Base-by-base conservation (phyloP, 352 stramenopile species). In the Globisporangium orthogonon region DNA sequence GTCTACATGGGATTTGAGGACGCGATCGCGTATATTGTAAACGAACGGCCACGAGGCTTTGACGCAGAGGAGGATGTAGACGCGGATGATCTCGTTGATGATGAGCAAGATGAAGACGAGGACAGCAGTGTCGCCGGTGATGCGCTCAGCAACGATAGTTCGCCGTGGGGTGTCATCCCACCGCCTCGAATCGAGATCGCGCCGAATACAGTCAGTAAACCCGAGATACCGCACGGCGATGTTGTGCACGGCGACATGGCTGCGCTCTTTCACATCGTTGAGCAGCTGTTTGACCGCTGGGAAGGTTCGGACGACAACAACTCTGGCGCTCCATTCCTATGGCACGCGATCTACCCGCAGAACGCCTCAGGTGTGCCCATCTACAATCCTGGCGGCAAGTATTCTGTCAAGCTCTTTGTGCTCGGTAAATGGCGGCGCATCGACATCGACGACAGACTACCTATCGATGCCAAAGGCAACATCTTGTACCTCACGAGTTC, bases 1-100 rank as follows among this genome's bases (percentile, higher is more conserved):
- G 64, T 78, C 17, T 75, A 74, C 46, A 87, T 94, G 77, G 76
- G 54, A 4, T 92, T 88, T 52, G 84, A 92, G 56, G 80, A 92
- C 46, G 72, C 73, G 4, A 87, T 83, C 30, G 78, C 74, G 15
- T 83, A 86, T 49, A 79, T 89, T 40, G 69, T 91, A 28, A 88
- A 89, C 45, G 81, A 86, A 9, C 79, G 78, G 3, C 70, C 79
- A 41, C 68, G 76, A 9, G 67, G 68, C 40, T 59, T 73, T 23
- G 44, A 80, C 0, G 70, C 82, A 33, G 79, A 90, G 56, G 69
- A 79, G 13, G 74, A 86, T 17, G 69, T 89, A 18, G 67, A 83
- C 33, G 65, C 77, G 6, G 76, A 88, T 9, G 78, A 91, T 53
- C 57, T 94, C 11, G 62, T 88, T 13, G 81, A 93, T 56, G 77